phyloP scores from a whole-genome alignment of 1,139 yeast genomes.

The Yamadazyma siamensis region DNA sequence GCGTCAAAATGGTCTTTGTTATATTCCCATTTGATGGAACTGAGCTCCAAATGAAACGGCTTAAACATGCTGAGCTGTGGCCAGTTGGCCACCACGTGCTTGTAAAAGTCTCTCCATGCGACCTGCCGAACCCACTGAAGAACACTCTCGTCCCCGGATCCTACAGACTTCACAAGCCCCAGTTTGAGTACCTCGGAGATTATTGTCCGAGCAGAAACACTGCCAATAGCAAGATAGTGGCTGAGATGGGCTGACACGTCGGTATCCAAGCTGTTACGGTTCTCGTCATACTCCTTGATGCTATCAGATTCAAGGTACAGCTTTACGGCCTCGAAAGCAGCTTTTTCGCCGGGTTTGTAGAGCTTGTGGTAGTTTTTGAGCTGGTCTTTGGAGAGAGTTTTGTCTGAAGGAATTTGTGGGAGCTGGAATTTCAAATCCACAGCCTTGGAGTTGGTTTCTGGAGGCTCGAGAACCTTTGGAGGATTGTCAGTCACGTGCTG shows the following conservation, averaged over 20 bases:
- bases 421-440: conserved; percentile 40
- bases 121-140: conserved; percentile 49
- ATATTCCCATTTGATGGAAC: conserved; percentile 40
- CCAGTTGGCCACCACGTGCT: conserved; percentile 45
- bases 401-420: conserved; percentile 11
- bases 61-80: conserved; percentile 50
- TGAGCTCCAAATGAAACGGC: conserved; percentile 44
- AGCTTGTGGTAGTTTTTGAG: conserved; percentile 11
- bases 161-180: conserved; percentile 14
- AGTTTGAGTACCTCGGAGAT: conserved; percentile 23
- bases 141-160: conserved; percentile 26
- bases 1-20: conserved; percentile 33
- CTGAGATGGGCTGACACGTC: conserved; percentile 43
- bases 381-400: conserved; percentile 7
- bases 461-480: conserved; percentile 6
- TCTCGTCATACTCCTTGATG: conserved; percentile 26
- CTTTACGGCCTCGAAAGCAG: conserved; percentile 27
- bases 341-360: conserved; percentile 36
- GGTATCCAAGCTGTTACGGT: conserved; percentile 22
- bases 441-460: conserved; percentile 8
- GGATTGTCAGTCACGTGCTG: conserved; percentile 8
- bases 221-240: conserved; percentile 45
- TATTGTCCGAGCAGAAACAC: conserved; percentile 40
- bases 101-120: conserved; percentile 58
- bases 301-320: conserved; percentile 24